A percentile compares a stretch with the other conserved stretches of the same genome.
Evolutionary conservation across 345 rosid species (phyloP).

Genomic region (Ceriops tagal): DNA sequence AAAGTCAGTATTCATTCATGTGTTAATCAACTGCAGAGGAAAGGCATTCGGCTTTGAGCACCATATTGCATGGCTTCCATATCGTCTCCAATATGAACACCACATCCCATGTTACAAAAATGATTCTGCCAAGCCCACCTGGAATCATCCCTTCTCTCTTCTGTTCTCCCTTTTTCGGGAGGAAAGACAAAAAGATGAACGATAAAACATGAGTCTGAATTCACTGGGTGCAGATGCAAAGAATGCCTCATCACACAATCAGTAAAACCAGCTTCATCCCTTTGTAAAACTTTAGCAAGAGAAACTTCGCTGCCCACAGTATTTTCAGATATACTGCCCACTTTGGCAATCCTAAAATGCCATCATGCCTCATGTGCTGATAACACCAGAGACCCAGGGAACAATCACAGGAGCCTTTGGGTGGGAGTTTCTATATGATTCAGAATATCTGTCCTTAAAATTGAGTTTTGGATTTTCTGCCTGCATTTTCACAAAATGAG

Average conservation of each 20-base stretch:
- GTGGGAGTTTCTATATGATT: conserved; percentile 67
- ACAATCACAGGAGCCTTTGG: conserved; percentile 77
- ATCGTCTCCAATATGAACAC: conserved; percentile 4
- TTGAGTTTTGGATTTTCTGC: conserved; percentile 68
- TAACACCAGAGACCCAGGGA: conserved; percentile 93
- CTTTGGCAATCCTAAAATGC: neutral
- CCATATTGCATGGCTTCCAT: conserved; percentile 12
- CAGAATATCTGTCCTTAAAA: conserved; percentile 76
- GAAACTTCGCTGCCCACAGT: neutral
- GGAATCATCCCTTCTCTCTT: neutral
- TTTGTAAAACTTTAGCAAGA: neutral
- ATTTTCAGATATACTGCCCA: neutral
- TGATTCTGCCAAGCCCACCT: neutral
- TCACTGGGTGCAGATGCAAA: neutral
- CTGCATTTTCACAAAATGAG: conserved; percentile 44
- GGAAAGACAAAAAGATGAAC: neutral
- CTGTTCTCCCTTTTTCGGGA: conserved; percentile 9
- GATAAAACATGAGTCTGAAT: neutral
- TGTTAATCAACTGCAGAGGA: neutral
- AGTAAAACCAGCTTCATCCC: conserved; percentile 6
- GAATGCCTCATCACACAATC: neutral
- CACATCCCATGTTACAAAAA: conserved; percentile 16
- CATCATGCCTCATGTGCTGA: conserved; percentile 36
- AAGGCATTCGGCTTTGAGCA: neutral
- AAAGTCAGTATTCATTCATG: neutral